Base-by-base conservation (phyloP, 2,329 filamentous ascomycete species). In the Fusarium veterinarium region DNA sequence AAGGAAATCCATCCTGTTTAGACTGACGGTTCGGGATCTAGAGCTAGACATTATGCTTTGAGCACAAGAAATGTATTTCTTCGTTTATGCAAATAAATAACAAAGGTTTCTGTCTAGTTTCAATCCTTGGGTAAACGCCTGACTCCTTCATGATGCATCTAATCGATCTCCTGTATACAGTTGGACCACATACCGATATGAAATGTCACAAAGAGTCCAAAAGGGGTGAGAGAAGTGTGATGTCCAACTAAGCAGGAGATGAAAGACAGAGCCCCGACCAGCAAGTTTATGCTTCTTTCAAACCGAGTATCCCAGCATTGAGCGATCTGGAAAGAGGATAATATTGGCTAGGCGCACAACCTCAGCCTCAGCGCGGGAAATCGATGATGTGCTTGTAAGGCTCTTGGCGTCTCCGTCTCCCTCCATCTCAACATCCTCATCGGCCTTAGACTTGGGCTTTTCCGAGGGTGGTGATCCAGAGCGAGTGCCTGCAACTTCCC, bases 301-400 rank as follows among this genome's bases (percentile, higher is more conserved):
- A 28, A 79, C 78, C 4, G 76, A 79, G 56, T 78, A 79, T 12
- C 77, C 78, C 63, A 78, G 63, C 79, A 80, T 81, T 10, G 77
- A 87, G 20, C 83, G 80, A 67, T 88, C 86, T 5, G 87, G 87
- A 70, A 89, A 89, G 33, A 89, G 78, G 58, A 90, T 89, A 60
- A 87, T 87, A 75, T 89, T 89, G 28, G 87, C 87, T 41, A 89
- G 79, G 41, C 86, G 79, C 17, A 88, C 83, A 2, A 89, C 85
- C 75, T 89, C 87, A 5, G 84, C 83, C 78, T 89, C 86, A 5
- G 85, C 85, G 31, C 82, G 79, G 14, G 81, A 82, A 30, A 71
- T 75, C 5, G 78, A 72, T 17, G 76, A 72, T 25, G 75, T 57
- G 17, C 75, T 78, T 58, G 69, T 76, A 40, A 73, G 61, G 51